Conservation (phyloP, 2,329 filamentous ascomycete genomes). For the Fusarium albosuccineum region DNA sequence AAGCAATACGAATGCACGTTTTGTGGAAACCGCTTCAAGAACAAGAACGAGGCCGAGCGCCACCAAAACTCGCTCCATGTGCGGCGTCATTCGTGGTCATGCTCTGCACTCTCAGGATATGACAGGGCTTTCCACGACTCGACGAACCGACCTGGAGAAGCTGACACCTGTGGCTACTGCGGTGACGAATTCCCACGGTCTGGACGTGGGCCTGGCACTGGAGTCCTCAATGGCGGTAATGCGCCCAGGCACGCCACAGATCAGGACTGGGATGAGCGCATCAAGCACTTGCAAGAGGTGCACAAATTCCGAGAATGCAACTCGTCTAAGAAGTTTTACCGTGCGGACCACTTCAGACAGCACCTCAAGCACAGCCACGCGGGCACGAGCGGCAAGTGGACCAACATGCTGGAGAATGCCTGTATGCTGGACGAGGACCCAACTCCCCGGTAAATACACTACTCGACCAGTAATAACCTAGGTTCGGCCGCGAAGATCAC, state of each 20-base stretch:
- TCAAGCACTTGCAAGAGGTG: slow-evolving; percentile 87
- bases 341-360: slow-evolving; percentile 97
- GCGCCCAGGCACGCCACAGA: slow-evolving; percentile 71
- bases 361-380: slow-evolving; percentile 98
- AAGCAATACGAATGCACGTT: slow-evolving; percentile 96
- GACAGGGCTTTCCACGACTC: slow-evolving; percentile 91
- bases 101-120: slow-evolving; percentile 83
- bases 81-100: slow-evolving; percentile 95
- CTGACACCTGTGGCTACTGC: slow-evolving; percentile 93
- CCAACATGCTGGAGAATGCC: slow-evolving; percentile 95
- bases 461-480: slow-evolving; percentile 8
- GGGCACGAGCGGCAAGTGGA: slow-evolving; percentile 98
- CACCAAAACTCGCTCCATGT: slow-evolving; percentile 97
- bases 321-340: slow-evolving; percentile 97
- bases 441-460: slow-evolving; percentile 47
- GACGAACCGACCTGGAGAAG: slow-evolving; percentile 72
- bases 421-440: slow-evolving; percentile 91
- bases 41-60: slow-evolving; percentile 97
- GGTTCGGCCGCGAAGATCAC: slow-evolving; percentile 16
- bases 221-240: slow-evolving; percentile 52
- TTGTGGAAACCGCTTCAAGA: slow-evolving; percentile 97
- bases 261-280: slow-evolving; percentile 87
- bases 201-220: slow-evolving; percentile 55
- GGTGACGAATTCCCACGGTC: slow-evolving; percentile 84
- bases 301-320: slow-evolving; percentile 99